phyloP scores from a whole-genome alignment of 441 rosid species.

The Eutrema salsugineum region DNA sequence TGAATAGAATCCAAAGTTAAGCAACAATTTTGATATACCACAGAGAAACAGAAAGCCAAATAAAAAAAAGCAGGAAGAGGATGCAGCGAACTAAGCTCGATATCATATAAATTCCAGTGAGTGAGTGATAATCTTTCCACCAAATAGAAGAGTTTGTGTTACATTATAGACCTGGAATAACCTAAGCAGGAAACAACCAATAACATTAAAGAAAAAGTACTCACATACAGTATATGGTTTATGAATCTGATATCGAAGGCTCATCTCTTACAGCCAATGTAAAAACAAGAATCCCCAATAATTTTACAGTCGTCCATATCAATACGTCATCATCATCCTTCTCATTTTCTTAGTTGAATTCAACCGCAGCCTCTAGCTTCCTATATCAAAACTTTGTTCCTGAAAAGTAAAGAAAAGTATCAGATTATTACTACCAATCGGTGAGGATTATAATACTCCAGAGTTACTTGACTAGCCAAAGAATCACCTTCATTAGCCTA shows the following conservation, averaged over 20 bases:
- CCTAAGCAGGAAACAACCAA: not conserved
- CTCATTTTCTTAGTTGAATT: slow-evolving; percentile 8
- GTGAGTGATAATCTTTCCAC: not conserved
- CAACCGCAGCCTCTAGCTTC: slow-evolving; percentile 13
- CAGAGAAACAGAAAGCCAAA: not conserved
- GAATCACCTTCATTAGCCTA: slow-evolving; percentile 20
- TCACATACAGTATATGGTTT: slow-evolving; percentile 8
- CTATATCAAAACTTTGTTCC: slow-evolving; percentile 90
- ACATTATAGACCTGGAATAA: not conserved
- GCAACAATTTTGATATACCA: not conserved
- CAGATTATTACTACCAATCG: not conserved
- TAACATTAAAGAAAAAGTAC: not conserved
- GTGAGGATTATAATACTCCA: not conserved
- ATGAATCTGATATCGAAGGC: slow-evolving; percentile 8
- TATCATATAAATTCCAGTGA: not conserved
- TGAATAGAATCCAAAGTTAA: not conserved
- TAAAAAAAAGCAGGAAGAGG: not conserved
- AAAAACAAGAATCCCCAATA: slow-evolving; percentile 10
- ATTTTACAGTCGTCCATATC: slow-evolving; percentile 16
- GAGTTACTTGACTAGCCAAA: slow-evolving; percentile 23
- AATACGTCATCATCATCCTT: slow-evolving; percentile 9
- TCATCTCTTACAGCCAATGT: slow-evolving; percentile 11
- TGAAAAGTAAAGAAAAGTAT: slow-evolving; percentile 16
- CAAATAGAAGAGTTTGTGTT: not conserved
- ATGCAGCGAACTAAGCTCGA: not conserved